Evolutionary conservation across 148 eudicot species (phyloP).

Genomic region (Selenicereus undatus): DNA sequence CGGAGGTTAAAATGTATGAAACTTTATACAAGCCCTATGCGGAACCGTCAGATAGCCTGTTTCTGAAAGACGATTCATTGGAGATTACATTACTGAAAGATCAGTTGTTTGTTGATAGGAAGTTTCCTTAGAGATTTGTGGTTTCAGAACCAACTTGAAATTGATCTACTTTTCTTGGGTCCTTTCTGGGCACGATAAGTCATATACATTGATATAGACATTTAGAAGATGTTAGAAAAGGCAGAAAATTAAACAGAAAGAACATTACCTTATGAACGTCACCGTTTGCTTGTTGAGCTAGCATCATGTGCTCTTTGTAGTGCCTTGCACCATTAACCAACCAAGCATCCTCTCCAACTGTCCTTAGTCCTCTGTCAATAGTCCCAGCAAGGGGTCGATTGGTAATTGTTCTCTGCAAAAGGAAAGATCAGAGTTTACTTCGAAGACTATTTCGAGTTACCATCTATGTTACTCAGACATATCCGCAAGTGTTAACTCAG

Average conservation of each 20-base stretch:
- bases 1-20: background rate
- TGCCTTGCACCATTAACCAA: constrained; percentile 60
- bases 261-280: constrained; percentile 63
- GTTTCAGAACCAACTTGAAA: too few species aligned
- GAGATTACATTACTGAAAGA: background rate
- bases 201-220: background rate
- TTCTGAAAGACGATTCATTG: background rate
- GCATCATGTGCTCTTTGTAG: constrained; percentile 68
- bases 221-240: background rate
- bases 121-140: too few species aligned
- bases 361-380: constrained; percentile 49
- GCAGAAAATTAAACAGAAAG: background rate
- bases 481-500: background rate
- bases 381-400: constrained; percentile 67
- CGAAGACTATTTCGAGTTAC: background rate
- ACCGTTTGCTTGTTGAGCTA: constrained; percentile 65
- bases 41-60: background rate
- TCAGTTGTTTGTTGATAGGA: too few species aligned
- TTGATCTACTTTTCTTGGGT: too few species aligned
- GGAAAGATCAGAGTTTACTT: background rate
- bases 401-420: constrained; percentile 48
- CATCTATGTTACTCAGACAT: background rate
- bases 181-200: too few species aligned
- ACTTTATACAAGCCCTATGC: too few species aligned
- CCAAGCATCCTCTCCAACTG: constrained; percentile 53